Evolutionary conservation across 2,329 filamentous ascomycete species (phyloP).

Genomic region (Trichoderma citrinoviride): DNA sequence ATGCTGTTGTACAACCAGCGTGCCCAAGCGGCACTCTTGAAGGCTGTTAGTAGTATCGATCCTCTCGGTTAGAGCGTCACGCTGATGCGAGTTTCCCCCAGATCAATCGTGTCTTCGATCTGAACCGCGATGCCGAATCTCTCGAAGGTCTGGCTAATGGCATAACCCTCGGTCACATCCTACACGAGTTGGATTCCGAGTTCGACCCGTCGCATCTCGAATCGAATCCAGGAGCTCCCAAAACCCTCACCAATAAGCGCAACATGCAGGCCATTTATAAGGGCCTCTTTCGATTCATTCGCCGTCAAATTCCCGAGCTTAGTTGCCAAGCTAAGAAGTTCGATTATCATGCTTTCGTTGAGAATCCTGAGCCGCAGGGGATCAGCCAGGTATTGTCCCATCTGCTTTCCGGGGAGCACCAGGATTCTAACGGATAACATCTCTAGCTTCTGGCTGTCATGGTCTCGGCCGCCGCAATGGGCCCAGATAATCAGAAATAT

Average conservation of each 20-base stretch:
- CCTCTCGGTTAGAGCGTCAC: not conserved
- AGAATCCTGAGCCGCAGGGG: conserved; percentile 54
- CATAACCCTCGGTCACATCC: conserved; percentile 52
- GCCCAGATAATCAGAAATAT: conserved; percentile 55
- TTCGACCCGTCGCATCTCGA: conserved; percentile 57
- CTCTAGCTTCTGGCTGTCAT: conserved; percentile 61
- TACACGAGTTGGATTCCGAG: conserved; percentile 56
- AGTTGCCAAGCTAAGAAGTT: conserved; percentile 51
- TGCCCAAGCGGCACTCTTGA: conserved; percentile 55
- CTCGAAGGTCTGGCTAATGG: conserved; percentile 54
- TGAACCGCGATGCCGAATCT: conserved; percentile 47
- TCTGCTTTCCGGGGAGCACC: not conserved
- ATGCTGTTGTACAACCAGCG: conserved; percentile 42
- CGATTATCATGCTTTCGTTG: conserved; percentile 57
- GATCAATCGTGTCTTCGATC: conserved; percentile 43
- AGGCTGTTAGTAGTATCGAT: conserved; percentile 47
- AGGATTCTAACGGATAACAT: conserved; percentile 16
- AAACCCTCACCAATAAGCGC: conserved; percentile 49
- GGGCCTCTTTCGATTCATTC: conserved; percentile 55
- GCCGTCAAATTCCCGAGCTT: conserved; percentile 50
- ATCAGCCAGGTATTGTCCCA: conserved; percentile 49
- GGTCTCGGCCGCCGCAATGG: conserved; percentile 59
- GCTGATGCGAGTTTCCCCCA: conserved; percentile 22
- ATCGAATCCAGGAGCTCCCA: conserved; percentile 42
- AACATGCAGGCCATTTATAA: conserved; percentile 55